phyloP scores from a whole-genome alignment of 305 asterid genomes.

The Fraxinus xanthoxyloides region DNA sequence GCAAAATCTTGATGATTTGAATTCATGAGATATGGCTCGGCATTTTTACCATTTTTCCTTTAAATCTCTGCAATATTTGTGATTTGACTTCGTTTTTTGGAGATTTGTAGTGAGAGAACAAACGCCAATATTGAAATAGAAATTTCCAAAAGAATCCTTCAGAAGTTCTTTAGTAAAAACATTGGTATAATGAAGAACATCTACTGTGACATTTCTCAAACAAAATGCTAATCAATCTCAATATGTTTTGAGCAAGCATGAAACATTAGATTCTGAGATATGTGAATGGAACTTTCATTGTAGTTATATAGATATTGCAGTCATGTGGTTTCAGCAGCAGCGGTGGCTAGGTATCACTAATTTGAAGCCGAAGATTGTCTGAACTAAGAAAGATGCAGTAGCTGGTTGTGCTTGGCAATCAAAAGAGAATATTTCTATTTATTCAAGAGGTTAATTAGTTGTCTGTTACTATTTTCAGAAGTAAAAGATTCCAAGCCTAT shows the following conservation, averaged over 20 bases:
- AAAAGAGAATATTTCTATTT: background rate
- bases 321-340: background rate
- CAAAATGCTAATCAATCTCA: background rate
- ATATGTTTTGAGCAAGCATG: background rate
- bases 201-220: background rate
- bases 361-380: too few relatives aligned
- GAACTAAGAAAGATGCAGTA: too few relatives aligned
- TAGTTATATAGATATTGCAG: too few relatives aligned
- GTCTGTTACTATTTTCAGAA: background rate
- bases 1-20: too few relatives aligned
- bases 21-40: too few relatives aligned
- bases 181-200: too few relatives aligned
- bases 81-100: too few relatives aligned
- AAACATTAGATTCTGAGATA: background rate
- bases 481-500: background rate
- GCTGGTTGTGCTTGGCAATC: background rate
- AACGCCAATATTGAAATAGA: background rate
- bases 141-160: background rate
- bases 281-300: background rate
- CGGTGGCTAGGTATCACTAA: too few relatives aligned
- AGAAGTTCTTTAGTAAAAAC: too few relatives aligned
- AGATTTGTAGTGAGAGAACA: background rate
- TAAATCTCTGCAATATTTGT: too few relatives aligned
- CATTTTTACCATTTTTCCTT: too few relatives aligned
- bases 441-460: background rate